Evolutionary conservation across 306 rosid species (phyloP).

Genomic region (Malus sylvestris): DNA sequence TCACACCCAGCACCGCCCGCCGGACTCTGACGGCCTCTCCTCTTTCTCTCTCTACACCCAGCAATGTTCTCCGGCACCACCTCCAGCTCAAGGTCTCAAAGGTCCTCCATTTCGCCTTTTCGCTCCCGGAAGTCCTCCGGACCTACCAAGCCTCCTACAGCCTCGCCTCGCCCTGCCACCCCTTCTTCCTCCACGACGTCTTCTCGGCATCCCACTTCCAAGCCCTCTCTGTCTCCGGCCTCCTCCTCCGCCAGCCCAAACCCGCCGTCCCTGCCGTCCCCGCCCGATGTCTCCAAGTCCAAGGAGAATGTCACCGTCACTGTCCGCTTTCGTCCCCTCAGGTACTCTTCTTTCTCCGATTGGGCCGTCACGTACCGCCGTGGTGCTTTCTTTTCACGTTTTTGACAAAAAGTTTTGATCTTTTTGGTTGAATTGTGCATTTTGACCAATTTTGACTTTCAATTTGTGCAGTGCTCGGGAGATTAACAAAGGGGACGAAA

Average conservation of each 20-base stretch:
- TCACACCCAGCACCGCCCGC: not conserved
- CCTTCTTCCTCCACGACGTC: conserved; percentile 48
- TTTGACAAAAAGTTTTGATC: not conserved
- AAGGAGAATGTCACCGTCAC: conserved; percentile 88
- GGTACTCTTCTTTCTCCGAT: conserved; percentile 28
- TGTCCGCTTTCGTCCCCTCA: conserved; percentile 84
- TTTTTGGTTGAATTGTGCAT: not conserved
- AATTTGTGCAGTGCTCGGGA: conserved; percentile 54
- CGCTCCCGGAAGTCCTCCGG: conserved; percentile 54
- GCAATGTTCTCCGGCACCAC: conserved; percentile 40
- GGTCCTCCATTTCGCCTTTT: conserved; percentile 54
- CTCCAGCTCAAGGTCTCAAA: conserved; percentile 38
- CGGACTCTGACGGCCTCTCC: not conserved
- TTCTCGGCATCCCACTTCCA: conserved; percentile 36
- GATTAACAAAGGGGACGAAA: conserved; percentile 73
- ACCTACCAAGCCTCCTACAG: conserved; percentile 3
- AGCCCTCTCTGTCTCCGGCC: conserved; percentile 38
- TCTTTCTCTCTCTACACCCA: conserved; percentile 2
- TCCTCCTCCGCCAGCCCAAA: conserved; percentile 18
- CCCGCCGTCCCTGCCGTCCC: conserved; percentile 20
- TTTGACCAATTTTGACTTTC: not conserved
- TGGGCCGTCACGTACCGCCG: not conserved
- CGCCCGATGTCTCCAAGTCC: conserved; percentile 43
- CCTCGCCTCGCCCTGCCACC: conserved; percentile 37
- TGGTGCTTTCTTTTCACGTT: not conserved